Evolutionary conservation across 2,329 filamentous ascomycete species (phyloP), one percentile per base, ranked within the genome.

Genomic region (Lasiodiplodia gonubiensis): DNA sequence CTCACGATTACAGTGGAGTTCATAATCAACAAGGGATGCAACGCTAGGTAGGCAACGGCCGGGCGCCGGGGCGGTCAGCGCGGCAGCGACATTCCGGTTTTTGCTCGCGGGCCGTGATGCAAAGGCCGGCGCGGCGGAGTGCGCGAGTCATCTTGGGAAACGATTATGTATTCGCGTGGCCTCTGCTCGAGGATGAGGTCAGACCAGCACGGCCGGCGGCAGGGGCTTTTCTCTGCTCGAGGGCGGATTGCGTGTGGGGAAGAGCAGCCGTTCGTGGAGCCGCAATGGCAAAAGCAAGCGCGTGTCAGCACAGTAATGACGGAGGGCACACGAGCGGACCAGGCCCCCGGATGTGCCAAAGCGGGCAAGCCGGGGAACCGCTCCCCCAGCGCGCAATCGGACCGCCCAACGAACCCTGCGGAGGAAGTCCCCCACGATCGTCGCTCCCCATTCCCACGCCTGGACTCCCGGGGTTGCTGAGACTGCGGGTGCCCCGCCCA

Each of bases 381-480:
- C 16, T 23, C 49, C 57, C 21, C 59, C 27, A 51, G 42, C 59
- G n/a, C 59, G 35, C 59, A 63, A 63, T 51, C 59, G 42, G 59
- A 51, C 59, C 59, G 59, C 46, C 11, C 27, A 12, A 14, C 16
- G 59, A 49, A 48, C 59, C 59, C 46, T 63, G 59, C 59, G 59
- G 27, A 33, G 42, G 35, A 37, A 23, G 27, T 27, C 23, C 61
- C 61, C 61, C 61, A 64, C 48, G 61, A 64, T 64, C 51, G 61
- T 53, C 61, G 23, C 48, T 64, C 61, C 23, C 48, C 61, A 64
- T 64, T 54, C 61, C 61, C 61, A 46, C 61, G 48, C 59, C 59
- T 63, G 59, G 42, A 23, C 59, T 63, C 59, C 59, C 59, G 59
- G 10, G n/a, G 55, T 37, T 5, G 37, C 35, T n/a, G 55, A 11